Conservation (phyloP, 805 yeast species). For the Wickerhamiella spandovensis region DNA sequence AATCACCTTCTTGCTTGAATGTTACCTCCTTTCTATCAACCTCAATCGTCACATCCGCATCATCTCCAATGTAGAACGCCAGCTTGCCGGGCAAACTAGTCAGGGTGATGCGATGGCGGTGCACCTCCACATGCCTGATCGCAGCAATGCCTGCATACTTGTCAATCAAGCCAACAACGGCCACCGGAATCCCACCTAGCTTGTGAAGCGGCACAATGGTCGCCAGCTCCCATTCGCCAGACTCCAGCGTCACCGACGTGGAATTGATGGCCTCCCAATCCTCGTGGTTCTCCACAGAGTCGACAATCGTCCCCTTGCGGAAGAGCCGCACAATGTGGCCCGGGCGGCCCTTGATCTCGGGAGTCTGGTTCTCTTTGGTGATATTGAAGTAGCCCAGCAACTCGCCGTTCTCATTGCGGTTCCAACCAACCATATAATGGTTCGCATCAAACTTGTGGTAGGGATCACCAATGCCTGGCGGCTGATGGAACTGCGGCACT, state of each 20-base stretch:
- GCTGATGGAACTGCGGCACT: slow-evolving; percentile 7
- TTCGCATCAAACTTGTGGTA: slow-evolving; percentile 8
- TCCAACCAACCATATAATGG: slow-evolving; percentile 6
- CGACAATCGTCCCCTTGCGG: slow-evolving; percentile 1
- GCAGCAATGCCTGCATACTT: slow-evolving; percentile 13
- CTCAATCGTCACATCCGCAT: neutral
- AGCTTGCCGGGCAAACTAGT: neutral
- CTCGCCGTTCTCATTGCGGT: slow-evolving; percentile 1
- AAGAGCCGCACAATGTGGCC: slow-evolving; percentile 1
- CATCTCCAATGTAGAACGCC: neutral
- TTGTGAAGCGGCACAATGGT: slow-evolving; percentile 3
- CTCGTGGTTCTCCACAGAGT: neutral
- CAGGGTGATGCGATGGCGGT: neutral
- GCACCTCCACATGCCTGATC: neutral
- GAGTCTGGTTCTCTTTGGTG: neutral
- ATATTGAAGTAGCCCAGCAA: slow-evolving; percentile 9
- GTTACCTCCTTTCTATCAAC: neutral
- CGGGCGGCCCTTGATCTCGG: neutral
- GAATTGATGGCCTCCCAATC: neutral
- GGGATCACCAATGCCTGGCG: slow-evolving; percentile 10
- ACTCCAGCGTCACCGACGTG: neutral
- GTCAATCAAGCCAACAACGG: slow-evolving; percentile 10
- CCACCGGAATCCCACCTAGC: slow-evolving; percentile 2
- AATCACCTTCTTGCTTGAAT: neutral
- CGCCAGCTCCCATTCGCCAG: slow-evolving; percentile 14